These are phyloP conservation scores for Byssothecium circinans DNA, from an alignment of 2,329 filamentous ascomycete genomes.

Conservation along the genomic window DNA sequence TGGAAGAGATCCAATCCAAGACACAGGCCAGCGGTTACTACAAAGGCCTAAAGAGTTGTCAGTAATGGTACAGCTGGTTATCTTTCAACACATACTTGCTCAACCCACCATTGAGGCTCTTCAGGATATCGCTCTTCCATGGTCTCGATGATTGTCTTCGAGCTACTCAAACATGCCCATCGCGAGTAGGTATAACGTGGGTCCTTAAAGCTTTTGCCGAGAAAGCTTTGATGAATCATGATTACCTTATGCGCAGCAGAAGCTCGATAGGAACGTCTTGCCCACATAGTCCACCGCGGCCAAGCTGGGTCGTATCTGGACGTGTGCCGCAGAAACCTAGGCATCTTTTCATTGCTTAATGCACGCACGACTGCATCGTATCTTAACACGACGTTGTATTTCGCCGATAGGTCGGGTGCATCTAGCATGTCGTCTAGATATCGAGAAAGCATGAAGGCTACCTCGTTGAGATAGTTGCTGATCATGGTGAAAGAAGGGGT, in stretches of 20 bases:
- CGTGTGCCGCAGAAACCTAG: slow-evolving; percentile 38
- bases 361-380: slow-evolving; percentile 46
- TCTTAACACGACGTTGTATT: slow-evolving; percentile 46
- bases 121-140: slow-evolving; percentile 40
- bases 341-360: slow-evolving; percentile 37
- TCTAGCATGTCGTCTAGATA: slow-evolving; percentile 44
- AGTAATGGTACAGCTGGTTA: neutral
- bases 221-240: slow-evolving; percentile 49
- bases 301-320: slow-evolving; percentile 40
- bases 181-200: slow-evolving; percentile 47
- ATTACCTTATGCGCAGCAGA: slow-evolving; percentile 50
- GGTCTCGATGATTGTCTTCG: slow-evolving; percentile 46
- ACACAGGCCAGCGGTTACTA: slow-evolving; percentile 34
- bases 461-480: slow-evolving; percentile 36
- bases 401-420: slow-evolving; percentile 37
- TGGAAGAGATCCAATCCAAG: slow-evolving; percentile 35
- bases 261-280: slow-evolving; percentile 43
- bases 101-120: slow-evolving; percentile 49
- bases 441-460: slow-evolving; percentile 43
- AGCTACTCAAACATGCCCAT: slow-evolving; percentile 46
- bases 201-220: slow-evolving; percentile 48
- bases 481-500: slow-evolving; percentile 35
- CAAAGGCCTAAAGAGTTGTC: slow-evolving; percentile 20
- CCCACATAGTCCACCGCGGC: slow-evolving; percentile 48
- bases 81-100: slow-evolving; percentile 21